Evolutionary conservation across 441 rosid species (phyloP).

Genomic region (Omphalea diandra): DNA sequence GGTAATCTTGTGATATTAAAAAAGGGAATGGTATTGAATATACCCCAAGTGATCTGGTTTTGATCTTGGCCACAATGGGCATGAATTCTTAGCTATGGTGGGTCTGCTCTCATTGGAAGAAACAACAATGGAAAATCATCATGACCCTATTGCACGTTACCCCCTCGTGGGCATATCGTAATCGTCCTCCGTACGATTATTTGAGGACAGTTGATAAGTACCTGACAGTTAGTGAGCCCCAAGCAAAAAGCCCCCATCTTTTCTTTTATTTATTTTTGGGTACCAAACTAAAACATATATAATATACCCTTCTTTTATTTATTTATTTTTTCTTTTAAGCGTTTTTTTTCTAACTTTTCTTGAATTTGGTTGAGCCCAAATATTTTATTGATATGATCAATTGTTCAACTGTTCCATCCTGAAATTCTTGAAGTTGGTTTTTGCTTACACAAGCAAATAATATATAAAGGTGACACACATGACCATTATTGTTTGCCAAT

Average conservation of each 20-base stretch:
- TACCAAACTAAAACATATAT: no score
- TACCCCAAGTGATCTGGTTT: conserved; percentile 53
- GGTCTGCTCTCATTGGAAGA: conserved; percentile 22
- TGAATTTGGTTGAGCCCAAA: no score
- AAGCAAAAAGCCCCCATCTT: not conserved
- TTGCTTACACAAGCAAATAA: no score
- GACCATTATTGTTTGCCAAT: no score
- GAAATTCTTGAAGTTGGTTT: no score
- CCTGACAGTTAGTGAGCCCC: conserved; percentile 28
- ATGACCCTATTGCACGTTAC: conserved; percentile 51
- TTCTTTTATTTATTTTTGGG: not conserved
- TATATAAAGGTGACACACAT: no score
- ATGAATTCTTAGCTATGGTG: conserved; percentile 32
- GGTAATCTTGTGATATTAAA: conserved; percentile 29
- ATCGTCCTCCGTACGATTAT: conserved; percentile 55
- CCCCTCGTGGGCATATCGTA: conserved; percentile 56
- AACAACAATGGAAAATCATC: conserved; percentile 30
- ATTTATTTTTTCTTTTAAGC: no score
- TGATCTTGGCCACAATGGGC: conserved; percentile 36
- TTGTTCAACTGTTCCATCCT: no score
- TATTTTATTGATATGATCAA: no score
- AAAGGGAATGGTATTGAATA: conserved; percentile 24
- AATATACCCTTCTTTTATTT: no score
- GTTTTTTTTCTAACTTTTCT: no score
- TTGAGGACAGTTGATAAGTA: conserved; percentile 34